Evolutionary conservation across 2,329 filamentous ascomycete genomes (phyloP).

Genomic region (Fusarium subglutinans): DNA sequence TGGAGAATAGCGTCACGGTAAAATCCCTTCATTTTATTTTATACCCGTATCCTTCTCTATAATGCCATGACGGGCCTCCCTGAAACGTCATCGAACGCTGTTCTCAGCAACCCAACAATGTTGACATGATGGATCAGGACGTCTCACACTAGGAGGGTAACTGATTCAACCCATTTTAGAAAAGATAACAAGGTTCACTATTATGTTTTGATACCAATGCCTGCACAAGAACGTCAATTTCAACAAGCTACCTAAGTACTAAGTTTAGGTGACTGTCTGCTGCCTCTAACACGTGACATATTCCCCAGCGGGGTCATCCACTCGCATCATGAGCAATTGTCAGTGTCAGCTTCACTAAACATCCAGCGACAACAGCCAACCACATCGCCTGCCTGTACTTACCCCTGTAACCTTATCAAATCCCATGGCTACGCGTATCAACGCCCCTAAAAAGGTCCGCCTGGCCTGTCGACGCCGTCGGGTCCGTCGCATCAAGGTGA

Average conservation of each 20-base stretch:
- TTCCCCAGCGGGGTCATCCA: not conserved
- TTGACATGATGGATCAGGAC: too few relatives aligned
- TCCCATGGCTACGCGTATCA: not conserved
- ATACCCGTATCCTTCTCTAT: not conserved
- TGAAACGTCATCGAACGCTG: too few relatives aligned
- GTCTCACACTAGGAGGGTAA: too few relatives aligned
- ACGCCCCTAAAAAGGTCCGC: conserved; percentile 48
- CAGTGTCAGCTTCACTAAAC: not conserved
- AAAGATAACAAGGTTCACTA: too few relatives aligned
- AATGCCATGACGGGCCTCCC: not conserved
- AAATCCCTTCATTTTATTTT: too few relatives aligned
- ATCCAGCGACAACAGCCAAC: not conserved
- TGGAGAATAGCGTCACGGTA: fast-evolving
- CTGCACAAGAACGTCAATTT: not conserved
- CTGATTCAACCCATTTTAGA: too few relatives aligned
- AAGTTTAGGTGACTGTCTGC: not conserved
- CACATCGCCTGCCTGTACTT: not conserved
- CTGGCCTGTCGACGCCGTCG: conserved; percentile 51
- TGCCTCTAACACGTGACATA: not conserved
- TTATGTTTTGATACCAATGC: too few relatives aligned
- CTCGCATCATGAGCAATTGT: not conserved
- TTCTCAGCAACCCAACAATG: too few relatives aligned
- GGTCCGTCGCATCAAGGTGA: conserved; percentile 49
- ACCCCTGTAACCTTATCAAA: fast-evolving
- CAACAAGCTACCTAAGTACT: not conserved